These are phyloP conservation scores for Suillus spraguei DNA, from an alignment of 768 basidiomycete genomes.

Conservation along the genomic window DNA sequence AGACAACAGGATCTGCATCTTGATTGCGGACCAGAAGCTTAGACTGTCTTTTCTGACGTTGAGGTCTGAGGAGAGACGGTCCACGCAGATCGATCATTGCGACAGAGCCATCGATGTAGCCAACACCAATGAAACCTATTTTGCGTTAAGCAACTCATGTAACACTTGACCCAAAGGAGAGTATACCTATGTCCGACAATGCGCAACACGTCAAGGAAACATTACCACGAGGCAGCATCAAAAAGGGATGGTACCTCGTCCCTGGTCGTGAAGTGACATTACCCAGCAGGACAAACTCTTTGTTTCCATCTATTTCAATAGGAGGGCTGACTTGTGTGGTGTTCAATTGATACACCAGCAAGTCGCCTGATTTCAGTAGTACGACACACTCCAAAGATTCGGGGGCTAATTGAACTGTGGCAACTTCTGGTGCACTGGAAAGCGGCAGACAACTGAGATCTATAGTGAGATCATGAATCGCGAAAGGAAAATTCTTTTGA, in stretches of 20 bases:
- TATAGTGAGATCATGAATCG: conserved; percentile 62
- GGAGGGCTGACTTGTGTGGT: conserved; percentile 20
- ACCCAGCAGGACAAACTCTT: conserved; percentile 55
- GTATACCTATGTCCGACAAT: conserved; percentile 73
- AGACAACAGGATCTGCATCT: conserved; percentile 47
- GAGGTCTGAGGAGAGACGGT: conserved; percentile 60
- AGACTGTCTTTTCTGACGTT: conserved; percentile 42
- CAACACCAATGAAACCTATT: conserved; percentile 79
- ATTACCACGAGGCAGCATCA: conserved; percentile 53
- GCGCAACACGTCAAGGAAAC: conserved; percentile 58
- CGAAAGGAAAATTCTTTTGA: conserved; percentile 63
- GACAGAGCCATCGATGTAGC: conserved; percentile 61
- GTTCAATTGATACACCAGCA: conserved; percentile 52
- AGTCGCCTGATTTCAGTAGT: conserved; percentile 56
- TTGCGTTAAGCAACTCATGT: not conserved
- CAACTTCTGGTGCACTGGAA: conserved; percentile 38
- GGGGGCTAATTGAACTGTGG: conserved; percentile 49
- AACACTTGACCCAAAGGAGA: not conserved
- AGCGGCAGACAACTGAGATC: conserved; percentile 49
- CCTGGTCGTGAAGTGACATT: conserved; percentile 45
- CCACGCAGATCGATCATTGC: conserved; percentile 75
- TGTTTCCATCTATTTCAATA: conserved; percentile 35
- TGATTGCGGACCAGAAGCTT: conserved; percentile 36
- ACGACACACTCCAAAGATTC: conserved; percentile 62
- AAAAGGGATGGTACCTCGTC: conserved; percentile 59